Evolutionary conservation across 164 flowering plant species (phyloP).

Genomic region (Amborella trichopoda): DNA sequence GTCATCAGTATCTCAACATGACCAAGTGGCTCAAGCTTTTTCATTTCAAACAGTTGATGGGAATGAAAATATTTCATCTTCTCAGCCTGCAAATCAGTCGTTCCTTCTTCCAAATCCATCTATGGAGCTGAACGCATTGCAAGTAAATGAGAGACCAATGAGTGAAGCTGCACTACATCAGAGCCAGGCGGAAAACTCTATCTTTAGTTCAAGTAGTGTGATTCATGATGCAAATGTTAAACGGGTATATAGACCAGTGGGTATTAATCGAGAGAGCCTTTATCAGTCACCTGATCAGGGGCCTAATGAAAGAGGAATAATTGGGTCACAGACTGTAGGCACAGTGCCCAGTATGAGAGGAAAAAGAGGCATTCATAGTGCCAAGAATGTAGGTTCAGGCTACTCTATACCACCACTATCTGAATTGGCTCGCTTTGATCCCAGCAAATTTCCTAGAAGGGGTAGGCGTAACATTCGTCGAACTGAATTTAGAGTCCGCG

Average conservation of each 20-base stretch:
- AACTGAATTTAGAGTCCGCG: conserved; percentile 67
- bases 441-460: conserved; percentile 49
- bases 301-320: conserved; percentile 22
- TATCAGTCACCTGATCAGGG: conserved; percentile 17
- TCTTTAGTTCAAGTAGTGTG: conserved; percentile 12
- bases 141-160: conserved; percentile 14
- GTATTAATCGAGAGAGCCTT: conserved; percentile 20
- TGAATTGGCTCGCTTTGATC: conserved; percentile 27
- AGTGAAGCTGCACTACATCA: conserved; percentile 9
- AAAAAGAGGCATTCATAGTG: conserved; percentile 33
- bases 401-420: conserved; percentile 18
- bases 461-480: conserved; percentile 36
- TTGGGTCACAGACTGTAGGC: conserved; percentile 28
- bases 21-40: conserved; percentile 23
- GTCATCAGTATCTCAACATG: conserved; percentile 20
- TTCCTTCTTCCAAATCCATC: conserved; percentile 19
- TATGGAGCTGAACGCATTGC: conserved; percentile 14
- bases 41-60: conserved; percentile 9
- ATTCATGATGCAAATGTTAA: conserved; percentile 10
- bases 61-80: conserved; percentile 17
- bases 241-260: conserved; percentile 15
- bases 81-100: conserved; percentile 19
- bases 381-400: conserved; percentile 35
- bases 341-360: conserved; percentile 33
- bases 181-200: conserved; percentile 10